phyloP scores from a whole-genome alignment of 2,329 filamentous ascomycete species.

The Alternaria postmessia region DNA sequence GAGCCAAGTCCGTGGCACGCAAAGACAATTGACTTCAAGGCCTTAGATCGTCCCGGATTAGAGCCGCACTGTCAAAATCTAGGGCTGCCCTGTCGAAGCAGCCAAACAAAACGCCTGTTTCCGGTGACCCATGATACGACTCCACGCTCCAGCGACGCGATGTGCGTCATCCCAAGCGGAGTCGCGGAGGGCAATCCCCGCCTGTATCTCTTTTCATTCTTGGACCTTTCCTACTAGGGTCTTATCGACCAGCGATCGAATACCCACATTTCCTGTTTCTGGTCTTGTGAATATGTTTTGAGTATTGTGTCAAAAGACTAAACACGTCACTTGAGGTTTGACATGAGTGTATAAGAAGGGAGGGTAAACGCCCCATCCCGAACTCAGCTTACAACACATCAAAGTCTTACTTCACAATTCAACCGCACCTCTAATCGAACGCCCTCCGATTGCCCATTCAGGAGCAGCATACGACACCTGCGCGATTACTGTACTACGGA shows the following conservation, averaged over 20 bases:
- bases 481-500: neutral
- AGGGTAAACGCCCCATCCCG: neutral
- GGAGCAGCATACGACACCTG: neutral
- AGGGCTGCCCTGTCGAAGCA: neutral
- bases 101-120: constrained; percentile 7
- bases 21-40: constrained; percentile 16
- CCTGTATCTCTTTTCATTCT: constrained; percentile 17
- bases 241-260: constrained; percentile 9
- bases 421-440: neutral
- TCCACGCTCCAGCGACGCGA: constrained; percentile 9
- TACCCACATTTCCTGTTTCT: constrained; percentile 10
- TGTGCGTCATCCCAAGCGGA: constrained; percentile 16
- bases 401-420: neutral
- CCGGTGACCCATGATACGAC: neutral
- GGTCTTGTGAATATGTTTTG: constrained; percentile 14
- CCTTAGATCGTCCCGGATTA: constrained; percentile 3
- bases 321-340: neutral
- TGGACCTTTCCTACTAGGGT: neutral
- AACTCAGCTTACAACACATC: neutral
- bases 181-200: constrained; percentile 8
- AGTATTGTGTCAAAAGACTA: neutral
- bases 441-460: neutral
- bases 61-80: constrained; percentile 5
- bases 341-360: neutral
- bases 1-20: constrained; percentile 25